These are phyloP conservation scores for Bromus sterilis DNA, from an alignment of 176 grass and related monocot species.

Conservation along the genomic window DNA sequence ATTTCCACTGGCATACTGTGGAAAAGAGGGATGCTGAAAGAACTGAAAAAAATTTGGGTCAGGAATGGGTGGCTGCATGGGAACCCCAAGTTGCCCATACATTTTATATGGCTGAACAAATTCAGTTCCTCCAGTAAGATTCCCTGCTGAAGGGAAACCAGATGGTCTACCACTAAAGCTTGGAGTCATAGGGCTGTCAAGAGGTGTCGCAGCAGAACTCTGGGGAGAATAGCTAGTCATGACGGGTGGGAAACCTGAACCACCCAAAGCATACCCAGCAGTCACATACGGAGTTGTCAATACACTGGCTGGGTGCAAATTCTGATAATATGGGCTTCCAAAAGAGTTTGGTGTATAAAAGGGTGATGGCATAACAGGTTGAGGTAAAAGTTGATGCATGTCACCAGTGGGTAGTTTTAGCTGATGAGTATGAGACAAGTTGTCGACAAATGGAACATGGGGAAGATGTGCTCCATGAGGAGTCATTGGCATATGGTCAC, in stretches of 20 bases:
- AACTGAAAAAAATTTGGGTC: slow-evolving; percentile 57
- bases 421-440: slow-evolving; percentile 59
- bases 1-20: slow-evolving; percentile 45
- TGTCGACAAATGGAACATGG: slow-evolving; percentile 33
- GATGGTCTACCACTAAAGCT: slow-evolving; percentile 55
- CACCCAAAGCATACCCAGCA: slow-evolving; percentile 49
- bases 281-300: slow-evolving; percentile 45
- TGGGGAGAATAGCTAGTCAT: slow-evolving; percentile 63
- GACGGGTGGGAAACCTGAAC: slow-evolving; percentile 54
- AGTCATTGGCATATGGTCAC: slow-evolving; percentile 34
- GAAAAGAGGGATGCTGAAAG: slow-evolving; percentile 58
- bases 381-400: slow-evolving; percentile 50
- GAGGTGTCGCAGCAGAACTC: slow-evolving; percentile 36
- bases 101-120: slow-evolving; percentile 65
- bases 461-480: slow-evolving; percentile 36
- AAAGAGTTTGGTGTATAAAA: slow-evolving; percentile 54
- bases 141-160: slow-evolving; percentile 44
- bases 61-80: slow-evolving; percentile 60
- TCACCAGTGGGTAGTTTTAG: slow-evolving; percentile 48
- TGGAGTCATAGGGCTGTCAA: slow-evolving; percentile 50
- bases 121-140: slow-evolving; percentile 41
- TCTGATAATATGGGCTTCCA: slow-evolving; percentile 53
- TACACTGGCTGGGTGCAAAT: slow-evolving; percentile 49
- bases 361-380: slow-evolving; percentile 42
- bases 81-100: slow-evolving; percentile 60